These are phyloP conservation scores for Chrysanthemum seticuspe DNA, from an alignment of 129 eudicot genomes.

Conservation along the genomic window DNA sequence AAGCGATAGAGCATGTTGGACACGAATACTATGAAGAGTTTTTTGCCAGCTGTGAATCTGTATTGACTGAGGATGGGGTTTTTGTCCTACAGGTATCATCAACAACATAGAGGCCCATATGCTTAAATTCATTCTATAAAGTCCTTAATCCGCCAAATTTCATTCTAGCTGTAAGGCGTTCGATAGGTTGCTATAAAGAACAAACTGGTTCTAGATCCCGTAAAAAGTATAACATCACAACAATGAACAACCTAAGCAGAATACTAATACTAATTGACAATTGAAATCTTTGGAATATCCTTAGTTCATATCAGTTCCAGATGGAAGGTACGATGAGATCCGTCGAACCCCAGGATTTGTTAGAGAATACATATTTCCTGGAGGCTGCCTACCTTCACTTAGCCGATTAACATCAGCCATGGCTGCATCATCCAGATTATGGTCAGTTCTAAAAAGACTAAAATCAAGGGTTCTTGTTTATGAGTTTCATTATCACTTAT, in stretches of 20 bases:
- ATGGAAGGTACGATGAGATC: conserved; percentile 71
- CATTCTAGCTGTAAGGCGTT: too few species aligned
- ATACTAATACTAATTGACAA: too few species aligned
- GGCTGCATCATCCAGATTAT: conserved; percentile 82
- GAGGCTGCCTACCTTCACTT: conserved; percentile 82
- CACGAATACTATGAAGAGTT: conserved; percentile 90
- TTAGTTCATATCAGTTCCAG: conserved; percentile 87
- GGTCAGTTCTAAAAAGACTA: conserved; percentile 31
- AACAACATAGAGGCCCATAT: too few species aligned
- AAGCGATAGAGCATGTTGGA: conserved; percentile 96
- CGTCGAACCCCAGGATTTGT: conserved; percentile 75
- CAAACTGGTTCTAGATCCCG: too few species aligned
- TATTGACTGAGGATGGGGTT: conserved; percentile 59
- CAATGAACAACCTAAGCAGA: too few species aligned
- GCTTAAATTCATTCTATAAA: too few species aligned
- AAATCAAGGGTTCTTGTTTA: not conserved
- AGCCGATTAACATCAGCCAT: conserved; percentile 87
- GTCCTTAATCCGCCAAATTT: too few species aligned
- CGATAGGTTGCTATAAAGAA: too few species aligned
- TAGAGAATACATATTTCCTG: conserved; percentile 89
- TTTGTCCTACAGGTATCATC: conserved; percentile 62
- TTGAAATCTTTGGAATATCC: too few species aligned
- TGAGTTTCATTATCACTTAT: not conserved
- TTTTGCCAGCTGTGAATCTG: conserved; percentile 73
- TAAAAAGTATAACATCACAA: not conserved